phyloP scores from a whole-genome alignment of 208 protist species.

The Novymonas esmeraldas region DNA sequence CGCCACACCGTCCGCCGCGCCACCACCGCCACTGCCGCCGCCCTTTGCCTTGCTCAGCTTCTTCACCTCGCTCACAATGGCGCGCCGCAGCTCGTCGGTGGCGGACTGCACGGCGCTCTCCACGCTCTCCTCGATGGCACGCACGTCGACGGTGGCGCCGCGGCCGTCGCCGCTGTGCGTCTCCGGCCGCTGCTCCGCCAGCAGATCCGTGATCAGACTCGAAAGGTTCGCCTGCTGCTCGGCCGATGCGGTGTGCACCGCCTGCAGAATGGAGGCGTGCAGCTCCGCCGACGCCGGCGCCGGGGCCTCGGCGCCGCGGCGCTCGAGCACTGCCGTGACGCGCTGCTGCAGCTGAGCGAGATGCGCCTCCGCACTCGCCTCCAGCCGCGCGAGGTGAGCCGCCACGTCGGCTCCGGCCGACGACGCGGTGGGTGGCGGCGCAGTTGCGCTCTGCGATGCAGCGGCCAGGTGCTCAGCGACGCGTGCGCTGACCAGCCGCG shows the following conservation, averaged over 20 bases:
- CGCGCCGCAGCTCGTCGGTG: constrained; percentile 54
- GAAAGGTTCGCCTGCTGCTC: constrained; percentile 59
- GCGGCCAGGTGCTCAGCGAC: constrained; percentile 19
- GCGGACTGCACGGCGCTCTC: constrained; percentile 55
- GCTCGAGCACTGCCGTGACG: constrained; percentile 1
- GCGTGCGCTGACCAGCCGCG: constrained; percentile 22
- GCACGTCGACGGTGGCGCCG: constrained; percentile 20
- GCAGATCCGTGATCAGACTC: constrained; percentile 36
- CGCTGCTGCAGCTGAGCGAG: constrained; percentile 25
- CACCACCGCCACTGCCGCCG: constrained; percentile 3
- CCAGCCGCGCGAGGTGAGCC: constrained; percentile 7
- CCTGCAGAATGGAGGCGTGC: constrained; percentile 38
- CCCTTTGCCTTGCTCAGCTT: constrained; percentile 36
- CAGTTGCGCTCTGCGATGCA: too few species aligned
- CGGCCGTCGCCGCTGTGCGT: not conserved
- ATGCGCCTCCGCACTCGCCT: constrained; percentile 22
- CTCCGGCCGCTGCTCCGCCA: constrained; percentile 18
- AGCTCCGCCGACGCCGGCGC: constrained; percentile 2
- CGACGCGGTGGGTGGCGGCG: not conserved
- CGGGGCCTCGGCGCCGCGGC: not conserved
- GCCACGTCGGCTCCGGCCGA: not conserved
- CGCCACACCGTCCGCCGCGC: not conserved
- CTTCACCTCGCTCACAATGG: constrained; percentile 52
- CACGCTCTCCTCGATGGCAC: constrained; percentile 45
- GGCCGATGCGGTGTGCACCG: constrained; percentile 49